A percentile compares a stretch with the other conserved stretches of the same genome.
These are phyloP conservation scores for Martensiomyces pterosporus DNA, from an alignment of 192 early-diverging fungal species.

Conservation along the genomic window DNA sequence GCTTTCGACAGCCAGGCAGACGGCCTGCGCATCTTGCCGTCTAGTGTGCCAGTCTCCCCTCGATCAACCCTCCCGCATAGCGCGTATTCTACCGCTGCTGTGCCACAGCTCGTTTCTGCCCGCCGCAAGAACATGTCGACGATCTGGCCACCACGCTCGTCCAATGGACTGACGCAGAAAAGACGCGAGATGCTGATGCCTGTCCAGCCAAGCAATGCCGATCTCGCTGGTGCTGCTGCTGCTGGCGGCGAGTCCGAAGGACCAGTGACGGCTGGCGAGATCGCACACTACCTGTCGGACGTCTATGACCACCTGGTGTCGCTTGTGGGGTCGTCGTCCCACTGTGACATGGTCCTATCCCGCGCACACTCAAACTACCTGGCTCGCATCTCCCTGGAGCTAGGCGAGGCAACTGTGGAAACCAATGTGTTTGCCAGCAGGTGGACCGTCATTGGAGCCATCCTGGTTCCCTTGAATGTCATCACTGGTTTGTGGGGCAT, in stretches of 20 bases:
- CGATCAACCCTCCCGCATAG: conserved; percentile 8
- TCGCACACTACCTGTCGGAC: conserved; percentile 68
- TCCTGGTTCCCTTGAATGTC: conserved; percentile 85
- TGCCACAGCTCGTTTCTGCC: conserved; percentile 6
- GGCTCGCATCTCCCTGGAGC: conserved; percentile 61
- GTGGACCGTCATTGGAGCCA: conserved; percentile 80
- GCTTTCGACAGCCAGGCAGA: neutral
- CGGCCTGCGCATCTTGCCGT: neutral
- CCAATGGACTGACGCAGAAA: conserved; percentile 3
- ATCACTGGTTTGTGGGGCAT: conserved; percentile 72
- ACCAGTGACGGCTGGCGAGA: conserved; percentile 45
- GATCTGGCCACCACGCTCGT: conserved; percentile 10
- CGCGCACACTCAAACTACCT: conserved; percentile 72
- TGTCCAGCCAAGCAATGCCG: conserved; percentile 18
- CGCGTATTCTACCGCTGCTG: conserved; percentile 2
- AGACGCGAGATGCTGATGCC: conserved; percentile 13
- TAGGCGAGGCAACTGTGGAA: conserved; percentile 65
- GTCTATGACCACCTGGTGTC: conserved; percentile 74
- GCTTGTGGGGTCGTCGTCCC: conserved; percentile 61
- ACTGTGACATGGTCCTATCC: conserved; percentile 67
- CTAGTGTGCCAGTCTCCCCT: conserved; percentile 2
- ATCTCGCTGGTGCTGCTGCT: conserved; percentile 5
- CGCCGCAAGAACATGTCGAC: conserved; percentile 5
- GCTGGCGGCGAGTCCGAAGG: conserved; percentile 1
- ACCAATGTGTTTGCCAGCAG: conserved; percentile 80